Evolutionary conservation across 805 yeast species (phyloP).

Genomic region (Spathaspora sp.): DNA sequence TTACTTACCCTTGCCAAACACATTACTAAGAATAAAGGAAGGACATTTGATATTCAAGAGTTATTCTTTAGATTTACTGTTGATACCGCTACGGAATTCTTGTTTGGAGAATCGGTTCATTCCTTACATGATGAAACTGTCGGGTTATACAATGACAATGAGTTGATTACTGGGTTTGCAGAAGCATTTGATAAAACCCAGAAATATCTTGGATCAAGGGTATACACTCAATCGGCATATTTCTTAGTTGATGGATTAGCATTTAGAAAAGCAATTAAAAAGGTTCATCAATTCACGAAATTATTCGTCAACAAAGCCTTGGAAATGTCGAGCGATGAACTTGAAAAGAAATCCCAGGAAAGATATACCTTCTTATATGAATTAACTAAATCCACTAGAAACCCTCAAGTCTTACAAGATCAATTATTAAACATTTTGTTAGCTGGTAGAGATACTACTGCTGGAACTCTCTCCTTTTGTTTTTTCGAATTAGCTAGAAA

Average conservation of each 20-base stretch:
- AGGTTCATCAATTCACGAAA: slow-evolving; percentile 29
- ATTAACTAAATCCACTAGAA: slow-evolving; percentile 35
- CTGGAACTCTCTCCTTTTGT: slow-evolving; percentile 28
- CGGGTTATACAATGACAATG: slow-evolving; percentile 23
- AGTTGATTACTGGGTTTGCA: slow-evolving; percentile 28
- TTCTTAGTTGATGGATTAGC: slow-evolving; percentile 18
- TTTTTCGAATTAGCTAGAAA: slow-evolving; percentile 30
- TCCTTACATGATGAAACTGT: slow-evolving; percentile 24
- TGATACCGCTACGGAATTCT: slow-evolving; percentile 40
- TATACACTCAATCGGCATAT: slow-evolving; percentile 27
- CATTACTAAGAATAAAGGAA: slow-evolving; percentile 18
- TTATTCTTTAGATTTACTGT: slow-evolving; percentile 31
- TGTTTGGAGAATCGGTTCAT: slow-evolving; percentile 36
- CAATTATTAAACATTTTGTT: slow-evolving; percentile 39
- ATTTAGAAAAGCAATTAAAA: slow-evolving; percentile 27
- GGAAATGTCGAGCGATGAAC: slow-evolving; percentile 21
- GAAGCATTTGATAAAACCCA: slow-evolving; percentile 32
- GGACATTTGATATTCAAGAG: slow-evolving; percentile 29
- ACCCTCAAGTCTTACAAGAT: slow-evolving; percentile 34
- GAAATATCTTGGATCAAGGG: slow-evolving; percentile 29
- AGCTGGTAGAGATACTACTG: slow-evolving; percentile 40
- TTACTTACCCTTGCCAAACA: slow-evolving; percentile 23
- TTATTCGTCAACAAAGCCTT: slow-evolving; percentile 30
- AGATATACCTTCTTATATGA: slow-evolving; percentile 39
- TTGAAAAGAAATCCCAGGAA: slow-evolving; percentile 22